Evolutionary conservation across 2,329 filamentous ascomycete genomes (phyloP).

Genomic region (Coniella vitis): DNA sequence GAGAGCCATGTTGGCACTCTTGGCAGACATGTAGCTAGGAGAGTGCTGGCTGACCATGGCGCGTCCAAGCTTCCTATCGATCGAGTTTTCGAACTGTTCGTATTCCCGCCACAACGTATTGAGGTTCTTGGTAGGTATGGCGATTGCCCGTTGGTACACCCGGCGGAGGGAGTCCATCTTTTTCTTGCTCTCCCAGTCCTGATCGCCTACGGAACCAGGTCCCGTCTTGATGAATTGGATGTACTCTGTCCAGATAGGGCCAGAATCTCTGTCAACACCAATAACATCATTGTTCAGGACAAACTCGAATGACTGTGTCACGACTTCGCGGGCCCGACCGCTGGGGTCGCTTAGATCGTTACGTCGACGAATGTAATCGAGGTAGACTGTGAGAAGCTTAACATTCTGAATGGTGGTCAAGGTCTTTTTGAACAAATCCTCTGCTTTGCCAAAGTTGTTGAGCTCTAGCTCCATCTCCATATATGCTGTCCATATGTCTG

Average conservation of each 20-base stretch:
- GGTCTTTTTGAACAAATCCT: conserved; percentile 75
- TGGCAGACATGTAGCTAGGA: conserved; percentile 90
- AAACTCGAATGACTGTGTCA: conserved; percentile 86
- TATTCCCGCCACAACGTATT: conserved; percentile 95
- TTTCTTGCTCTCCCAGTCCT: conserved; percentile 91
- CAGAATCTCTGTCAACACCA: conserved; percentile 85
- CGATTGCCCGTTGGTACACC: conserved; percentile 84
- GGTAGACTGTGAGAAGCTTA: conserved; percentile 83
- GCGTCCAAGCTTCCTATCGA: conserved; percentile 89
- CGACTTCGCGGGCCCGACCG: conserved; percentile 68
- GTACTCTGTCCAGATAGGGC: conserved; percentile 88
- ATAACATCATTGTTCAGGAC: conserved; percentile 68
- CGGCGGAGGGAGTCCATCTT: conserved; percentile 94
- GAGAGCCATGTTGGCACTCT: conserved; percentile 82
- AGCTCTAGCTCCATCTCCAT: conserved; percentile 83
- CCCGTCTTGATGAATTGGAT: conserved; percentile 86
- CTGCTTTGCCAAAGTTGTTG: conserved; percentile 73
- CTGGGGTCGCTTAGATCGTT: conserved; percentile 81
- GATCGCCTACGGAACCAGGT: conserved; percentile 78
- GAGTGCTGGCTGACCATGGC: conserved; percentile 94
- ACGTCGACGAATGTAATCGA: conserved; percentile 88
- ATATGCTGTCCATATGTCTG: conserved; percentile 85
- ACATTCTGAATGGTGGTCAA: conserved; percentile 76
- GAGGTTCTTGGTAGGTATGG: conserved; percentile 75
- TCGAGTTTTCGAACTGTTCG: conserved; percentile 86